Conservation (phyloP, 2,329 filamentous ascomycete species). For the Drechslera avenae region DNA sequence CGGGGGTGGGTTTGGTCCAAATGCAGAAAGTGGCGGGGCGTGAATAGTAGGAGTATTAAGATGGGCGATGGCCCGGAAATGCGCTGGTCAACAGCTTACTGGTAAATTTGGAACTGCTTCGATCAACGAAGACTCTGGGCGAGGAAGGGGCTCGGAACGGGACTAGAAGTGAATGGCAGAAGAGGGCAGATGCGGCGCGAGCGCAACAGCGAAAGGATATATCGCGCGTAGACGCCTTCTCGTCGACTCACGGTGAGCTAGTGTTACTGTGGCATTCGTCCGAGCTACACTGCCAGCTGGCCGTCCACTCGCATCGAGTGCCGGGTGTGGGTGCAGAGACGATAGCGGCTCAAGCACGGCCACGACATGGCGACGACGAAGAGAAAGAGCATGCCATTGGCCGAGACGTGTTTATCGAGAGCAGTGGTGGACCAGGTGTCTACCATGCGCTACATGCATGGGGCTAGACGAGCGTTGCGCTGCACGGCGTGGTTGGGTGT, state of each 20-base stretch:
- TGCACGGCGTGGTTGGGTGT: conserved; percentile 39
- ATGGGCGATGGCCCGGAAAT: conserved; percentile 44
- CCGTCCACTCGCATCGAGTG: conserved; percentile 37
- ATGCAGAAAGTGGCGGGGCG: conserved; percentile 28
- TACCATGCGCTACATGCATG: conserved; percentile 27
- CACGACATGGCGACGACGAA: conserved; percentile 39
- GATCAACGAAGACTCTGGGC: conserved; percentile 51
- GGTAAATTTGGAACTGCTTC: conserved; percentile 48
- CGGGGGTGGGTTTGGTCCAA: conserved; percentile 23
- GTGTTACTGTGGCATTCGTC: conserved; percentile 35
- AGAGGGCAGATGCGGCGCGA: conserved; percentile 34
- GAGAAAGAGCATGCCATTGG: conserved; percentile 38
- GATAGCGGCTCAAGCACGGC: conserved; percentile 44
- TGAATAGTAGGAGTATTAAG: conserved; percentile 40
- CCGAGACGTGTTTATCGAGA: conserved; percentile 17
- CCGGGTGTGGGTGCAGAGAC: conserved; percentile 30
- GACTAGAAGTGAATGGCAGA: conserved; percentile 43
- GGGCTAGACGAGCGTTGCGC: conserved; percentile 29
- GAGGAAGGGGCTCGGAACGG: conserved; percentile 35
- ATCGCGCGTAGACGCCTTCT: conserved; percentile 41
- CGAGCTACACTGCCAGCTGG: conserved; percentile 37
- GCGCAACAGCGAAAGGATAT: conserved; percentile 42
- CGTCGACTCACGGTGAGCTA: conserved; percentile 27
- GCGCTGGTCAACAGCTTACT: conserved; percentile 53
- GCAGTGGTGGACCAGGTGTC: conserved; percentile 13